phyloP scores from a whole-genome alignment of 2,329 filamentous ascomycete species.

The Botryosphaeria dothidea region DNA sequence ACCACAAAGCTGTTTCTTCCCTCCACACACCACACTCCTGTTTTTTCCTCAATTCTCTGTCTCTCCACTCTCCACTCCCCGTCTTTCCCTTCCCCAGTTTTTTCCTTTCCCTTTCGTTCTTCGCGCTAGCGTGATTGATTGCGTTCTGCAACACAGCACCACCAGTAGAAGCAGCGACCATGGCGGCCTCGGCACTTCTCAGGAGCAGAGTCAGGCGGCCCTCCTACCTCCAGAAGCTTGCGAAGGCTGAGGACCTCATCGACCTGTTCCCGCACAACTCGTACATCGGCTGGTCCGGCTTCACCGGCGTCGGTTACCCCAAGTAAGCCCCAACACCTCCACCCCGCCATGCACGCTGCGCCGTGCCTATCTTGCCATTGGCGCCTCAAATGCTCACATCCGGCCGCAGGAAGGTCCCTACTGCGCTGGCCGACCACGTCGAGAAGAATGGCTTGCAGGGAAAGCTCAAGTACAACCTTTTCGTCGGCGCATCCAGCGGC shows the following conservation, averaged over 20 bases:
- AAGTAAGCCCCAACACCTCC: slow-evolving; percentile 57
- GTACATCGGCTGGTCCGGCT: slow-evolving; percentile 91
- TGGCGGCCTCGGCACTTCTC: slow-evolving; percentile 70
- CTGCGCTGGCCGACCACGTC: slow-evolving; percentile 82
- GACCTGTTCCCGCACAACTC: slow-evolving; percentile 78
- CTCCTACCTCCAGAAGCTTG: slow-evolving; percentile 77
- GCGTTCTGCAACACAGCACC: not conserved
- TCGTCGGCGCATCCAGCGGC: slow-evolving; percentile 86
- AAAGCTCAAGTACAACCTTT: slow-evolving; percentile 81
- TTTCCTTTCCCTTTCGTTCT: not conserved
- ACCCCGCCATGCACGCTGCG: not conserved
- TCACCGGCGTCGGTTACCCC: slow-evolving; percentile 86
- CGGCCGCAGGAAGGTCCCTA: slow-evolving; percentile 70
- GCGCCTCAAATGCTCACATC: slow-evolving; percentile 17
- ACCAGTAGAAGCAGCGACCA: slow-evolving; percentile 25
- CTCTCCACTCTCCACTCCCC: not conserved
- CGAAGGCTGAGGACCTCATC: slow-evolving; percentile 76
- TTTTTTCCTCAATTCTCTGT: not conserved
- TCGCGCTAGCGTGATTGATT: not conserved
- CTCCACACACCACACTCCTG: not conserved
- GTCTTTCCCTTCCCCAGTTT: not conserved
- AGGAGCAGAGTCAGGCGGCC: slow-evolving; percentile 74
- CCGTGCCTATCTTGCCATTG: slow-evolving; percentile 22
- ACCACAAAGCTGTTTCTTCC: not conserved
- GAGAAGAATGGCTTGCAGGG: slow-evolving; percentile 84